Base-by-base conservation (phyloP, 2,329 filamentous ascomycete genomes). In the Alternaria postmessia region DNA sequence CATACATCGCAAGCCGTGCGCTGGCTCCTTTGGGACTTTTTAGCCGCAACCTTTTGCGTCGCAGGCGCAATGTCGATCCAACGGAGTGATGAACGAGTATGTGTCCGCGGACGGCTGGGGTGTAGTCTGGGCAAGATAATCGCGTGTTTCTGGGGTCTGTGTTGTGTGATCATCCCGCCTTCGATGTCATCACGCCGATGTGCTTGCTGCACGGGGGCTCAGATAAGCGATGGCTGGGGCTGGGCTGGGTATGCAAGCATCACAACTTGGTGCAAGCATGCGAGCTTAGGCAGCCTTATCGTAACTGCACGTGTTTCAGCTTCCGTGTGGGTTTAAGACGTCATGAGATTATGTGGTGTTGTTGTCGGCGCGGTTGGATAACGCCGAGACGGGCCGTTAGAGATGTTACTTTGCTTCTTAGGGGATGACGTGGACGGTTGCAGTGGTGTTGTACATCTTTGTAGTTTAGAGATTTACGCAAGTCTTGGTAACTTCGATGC, bases 381-480 rank as follows among this genome's bases (percentile, higher is more conserved):
- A 44, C 32, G 39, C 57, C 57, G 51, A 59, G 39, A 56, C 52
- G 57, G 57, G 38, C 57, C 57, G 57, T 59, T 59, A 46, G 32
- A 34, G 7, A 12, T 22, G 18, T 24, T 44, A 41, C 38, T 55
- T 43, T 32, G 36, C 38, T 47, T 36, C 22, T 53, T 32, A 30
- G 44, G 38, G 44, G 28, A 30, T 44, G 52, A 57, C 38, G 46
- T 54, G 44, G 39, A 59, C 44, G 18, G 20, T 38, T 43, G 39
- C 57, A 51, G n/a, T 36, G n/a, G 30, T 51, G 44, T 56, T 42
- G 44, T 44, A 16, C 41, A 34, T 39, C 38, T 12, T 53, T 53
- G 38, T 41, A 38, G 39, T 38, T 44, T 32, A 30, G 32, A 20
- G 22, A 49, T 53, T 36, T 44, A 26, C 39, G 51, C 20, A 30